Base-by-base conservation (phyloP, 345 rosid species). In the Firmiana major region DNA sequence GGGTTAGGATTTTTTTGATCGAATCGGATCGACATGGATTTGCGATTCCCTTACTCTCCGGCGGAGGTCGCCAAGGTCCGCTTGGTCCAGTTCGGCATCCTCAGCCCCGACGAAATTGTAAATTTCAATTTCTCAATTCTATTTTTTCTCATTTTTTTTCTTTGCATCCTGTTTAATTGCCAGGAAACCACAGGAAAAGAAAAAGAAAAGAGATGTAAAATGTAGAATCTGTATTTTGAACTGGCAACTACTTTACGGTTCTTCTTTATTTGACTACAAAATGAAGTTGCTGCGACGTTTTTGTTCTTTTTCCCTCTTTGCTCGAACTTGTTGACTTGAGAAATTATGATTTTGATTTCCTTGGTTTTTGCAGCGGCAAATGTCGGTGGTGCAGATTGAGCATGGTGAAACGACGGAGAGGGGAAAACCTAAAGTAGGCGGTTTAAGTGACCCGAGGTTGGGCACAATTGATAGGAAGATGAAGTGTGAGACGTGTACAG, bases 51-150 rank as follows among this genome's bases (percentile, higher is more conserved):
- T 2, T 93, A 69, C 83, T 93, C 98, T 16, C 98, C 99, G 70
- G 99, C 98, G 75, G 99, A 95, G 87, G 97, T 93, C 15, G 89
- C 98, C 65, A 95, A 90, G 76, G 98, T 93, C 87, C 97, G 92
- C 58, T 7, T 81, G 80, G 96, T 95, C 64, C 99, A 95, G 87
- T 95, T 95, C 82, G 94, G 99, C 81, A 92, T 95, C 36, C 86
- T 95, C 83, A 90, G 97, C 79, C 98, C 99, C 74, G 99, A 93
- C 24, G 97, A 95, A 86, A 95, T 95, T 58, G 99, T 93, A 93
- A 91, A 21, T 42, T 24, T 59, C 42, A 10, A 48, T 74, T 81
- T 69, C 28, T 79, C 79, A 64, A 13, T 54, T 81, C 46, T 53
- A 38, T 21, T 34, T 26, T 57, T 10, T n/a, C 59, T 73, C 28